Evolutionary conservation across 805 yeast genomes (phyloP), one percentile per base, ranked within the genome.

Genomic region (Starmera dryadoides): DNA sequence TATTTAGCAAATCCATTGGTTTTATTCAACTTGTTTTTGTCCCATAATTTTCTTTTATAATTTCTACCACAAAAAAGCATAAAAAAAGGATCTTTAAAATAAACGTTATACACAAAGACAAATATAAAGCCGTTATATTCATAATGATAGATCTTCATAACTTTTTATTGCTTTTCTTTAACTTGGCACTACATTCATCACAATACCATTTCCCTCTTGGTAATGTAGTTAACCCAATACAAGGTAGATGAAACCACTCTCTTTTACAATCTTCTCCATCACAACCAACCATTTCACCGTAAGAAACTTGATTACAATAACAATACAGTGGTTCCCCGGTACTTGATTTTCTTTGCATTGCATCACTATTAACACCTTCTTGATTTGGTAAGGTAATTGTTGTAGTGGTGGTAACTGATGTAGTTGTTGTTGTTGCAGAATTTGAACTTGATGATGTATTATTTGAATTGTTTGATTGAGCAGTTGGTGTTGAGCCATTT

Each of bases 261-360:
- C 87, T 70, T 57, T 80, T 80, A 66, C 98, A 91, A 42, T 81
- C 78, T 28, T 86, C 89, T 11, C 96, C 97, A 55, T 93, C 98
- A 64, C 98, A 93, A 2, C 95, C 98, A 43, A 93, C 97, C 98
- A 93, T 93, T 55, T 93, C 98, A 16, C 98, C 98, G 57, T 85
- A 93, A 4, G 97, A 91, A 1, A 89, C 95, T 58, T 89, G 96
- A 58, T 88, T 86, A 64, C 98, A 93, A 64, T 91, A 89, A 61
- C 98, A 93, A 59, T 91, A 91, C 2, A 88, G 76, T 1, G 95
- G 95, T 53, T 89, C 97, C 18, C 68, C 70, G 35, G 47, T 37
- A n/a, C 49, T 30, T 26, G 35, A 41, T 39, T 32, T 50, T 48
- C 43, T 49, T 43, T 26, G 41, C 30, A n/a, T n/a, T 8, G n/a